Evolutionary conservation across 192 early-diverging fungal genomes (phyloP), one percentile per base, ranked within the genome.

Genomic region (Mortierella alpina): DNA sequence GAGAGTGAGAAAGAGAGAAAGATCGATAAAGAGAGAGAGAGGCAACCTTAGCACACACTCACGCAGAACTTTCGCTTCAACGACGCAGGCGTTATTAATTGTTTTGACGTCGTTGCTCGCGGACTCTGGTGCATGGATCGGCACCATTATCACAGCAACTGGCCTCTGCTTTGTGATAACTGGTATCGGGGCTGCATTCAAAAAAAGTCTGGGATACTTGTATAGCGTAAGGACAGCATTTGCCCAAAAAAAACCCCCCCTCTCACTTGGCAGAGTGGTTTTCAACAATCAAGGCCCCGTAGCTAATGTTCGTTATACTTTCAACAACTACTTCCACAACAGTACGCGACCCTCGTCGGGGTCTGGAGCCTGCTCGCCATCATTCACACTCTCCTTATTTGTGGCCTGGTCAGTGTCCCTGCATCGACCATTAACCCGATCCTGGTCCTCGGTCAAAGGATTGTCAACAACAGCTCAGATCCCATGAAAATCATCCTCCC

Each of bases 111-210:
- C 64, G 1, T 31, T 80, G 15, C 59, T 80, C 12, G 70, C 70
- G 5, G 70, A 80, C 46, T 46, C 59, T 3, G 42, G 46, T 57
- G 76, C 76, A 15, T 80, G 76, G 76, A 68, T 80, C 39, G 76
- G 76, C 9, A 65, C 65, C 20, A 60, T 54, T 17, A 14, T 80
- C 11, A 51, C 70, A 17, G 70, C 63, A 1, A 53, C 68, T 40
- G 76, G 76, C 11, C 51, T 70, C 6, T 66, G 68, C 49, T 71
- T 80, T 59, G 69, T 72, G 2, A 14, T 59, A 9, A 62, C 72
- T 57, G 76, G 76, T 23, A 49, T 80, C 44, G 70, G 64, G 20
- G 76, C 76, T 42, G 76, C 76, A 9, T 70, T 72, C 58, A 80
- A 68, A 46, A 55, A 57, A 40, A 71, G 76, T 52, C 42, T 72